Evolutionary conservation across 768 basidiomycete species (phyloP).

Genomic region (Pisolithus microcarpus): DNA sequence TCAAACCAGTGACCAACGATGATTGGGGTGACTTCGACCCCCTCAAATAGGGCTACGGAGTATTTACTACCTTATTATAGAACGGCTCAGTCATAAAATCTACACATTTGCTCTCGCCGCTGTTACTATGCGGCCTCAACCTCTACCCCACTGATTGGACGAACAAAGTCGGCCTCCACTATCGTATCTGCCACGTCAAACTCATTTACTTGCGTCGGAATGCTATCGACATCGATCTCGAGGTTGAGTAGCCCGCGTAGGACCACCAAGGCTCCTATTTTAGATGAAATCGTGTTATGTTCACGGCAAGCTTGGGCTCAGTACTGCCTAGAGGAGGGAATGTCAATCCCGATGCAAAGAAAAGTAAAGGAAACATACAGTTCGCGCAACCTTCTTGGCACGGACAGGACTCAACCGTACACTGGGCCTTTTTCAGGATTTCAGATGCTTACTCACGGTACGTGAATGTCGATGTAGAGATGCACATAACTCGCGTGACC

Average conservation of each 20-base stretch:
- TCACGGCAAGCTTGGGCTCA: slow-evolving; percentile 61
- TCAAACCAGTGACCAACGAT: slow-evolving; percentile 51
- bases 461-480: not conserved
- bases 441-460: slow-evolving; percentile 39
- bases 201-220: slow-evolving; percentile 29
- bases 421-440: slow-evolving; percentile 52
- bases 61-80: not conserved
- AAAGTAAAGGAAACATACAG: slow-evolving; percentile 38
- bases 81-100: not conserved
- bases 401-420: slow-evolving; percentile 50
- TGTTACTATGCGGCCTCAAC: slow-evolving; percentile 32
- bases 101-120: not conserved
- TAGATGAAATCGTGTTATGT: slow-evolving; percentile 66
- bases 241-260: slow-evolving; percentile 52
- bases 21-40: slow-evolving; percentile 85
- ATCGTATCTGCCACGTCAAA: slow-evolving; percentile 41
- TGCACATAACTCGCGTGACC: not conserved
- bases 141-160: slow-evolving; percentile 35
- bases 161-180: slow-evolving; percentile 45
- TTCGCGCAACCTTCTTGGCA: slow-evolving; percentile 65
- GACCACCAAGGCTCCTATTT: slow-evolving; percentile 65
- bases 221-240: slow-evolving; percentile 30
- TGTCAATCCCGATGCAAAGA: not conserved
- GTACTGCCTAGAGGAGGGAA: slow-evolving; percentile 48
- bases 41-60: slow-evolving; percentile 16